Percentiles rank a stretch among this genome's conserved stretches.
Conservation (phyloP, 163 green algal genomes). For the Scenedesmus sp. region DNA sequence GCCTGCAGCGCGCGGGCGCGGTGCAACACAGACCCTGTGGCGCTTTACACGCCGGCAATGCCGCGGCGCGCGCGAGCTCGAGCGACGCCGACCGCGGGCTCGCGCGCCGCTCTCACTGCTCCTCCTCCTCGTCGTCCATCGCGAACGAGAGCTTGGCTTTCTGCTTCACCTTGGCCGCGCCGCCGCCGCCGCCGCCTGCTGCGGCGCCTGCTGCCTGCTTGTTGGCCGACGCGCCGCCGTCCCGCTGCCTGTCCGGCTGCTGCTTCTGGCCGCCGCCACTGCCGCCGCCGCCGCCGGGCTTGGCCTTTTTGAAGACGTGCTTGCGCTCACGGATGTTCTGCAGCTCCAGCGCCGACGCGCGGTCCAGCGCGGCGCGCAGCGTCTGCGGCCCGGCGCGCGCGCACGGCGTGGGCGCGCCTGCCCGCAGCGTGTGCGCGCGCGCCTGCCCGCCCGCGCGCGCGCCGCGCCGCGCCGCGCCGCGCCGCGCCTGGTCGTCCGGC, state of each 20-base stretch:
- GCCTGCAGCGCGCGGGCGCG: too few relatives aligned
- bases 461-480: too few relatives aligned
- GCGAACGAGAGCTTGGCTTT: conserved; percentile 60
- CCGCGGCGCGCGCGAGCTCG: too few relatives aligned
- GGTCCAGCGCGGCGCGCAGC: conserved; percentile 52
- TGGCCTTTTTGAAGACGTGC: conserved; percentile 70
- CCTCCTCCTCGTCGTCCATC: conserved; percentile 54
- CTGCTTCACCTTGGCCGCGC: conserved; percentile 36
- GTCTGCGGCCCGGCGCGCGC: not conserved
- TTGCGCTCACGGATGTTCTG: conserved; percentile 60
- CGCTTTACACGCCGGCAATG: too few relatives aligned
- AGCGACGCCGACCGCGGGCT: too few relatives aligned
- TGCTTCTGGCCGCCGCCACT: conserved; percentile 9
- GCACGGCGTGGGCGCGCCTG: too few relatives aligned
- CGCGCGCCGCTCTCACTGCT: too few relatives aligned
- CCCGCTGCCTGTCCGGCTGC: conserved; percentile 1
- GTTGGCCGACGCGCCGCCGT: not conserved
- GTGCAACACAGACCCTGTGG: too few relatives aligned
- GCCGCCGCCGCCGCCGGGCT: not conserved
- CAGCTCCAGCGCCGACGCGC: conserved; percentile 56
- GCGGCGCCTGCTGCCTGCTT: not conserved
- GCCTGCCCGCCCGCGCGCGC: too few relatives aligned
- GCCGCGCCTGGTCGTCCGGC: conserved; percentile 63
- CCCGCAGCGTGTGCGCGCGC: too few relatives aligned
- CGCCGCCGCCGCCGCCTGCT: conserved; percentile 10